These are phyloP conservation scores for Escovopsis sp. DNA, from an alignment of 2,329 filamentous ascomycete genomes.

Conservation along the genomic window DNA sequence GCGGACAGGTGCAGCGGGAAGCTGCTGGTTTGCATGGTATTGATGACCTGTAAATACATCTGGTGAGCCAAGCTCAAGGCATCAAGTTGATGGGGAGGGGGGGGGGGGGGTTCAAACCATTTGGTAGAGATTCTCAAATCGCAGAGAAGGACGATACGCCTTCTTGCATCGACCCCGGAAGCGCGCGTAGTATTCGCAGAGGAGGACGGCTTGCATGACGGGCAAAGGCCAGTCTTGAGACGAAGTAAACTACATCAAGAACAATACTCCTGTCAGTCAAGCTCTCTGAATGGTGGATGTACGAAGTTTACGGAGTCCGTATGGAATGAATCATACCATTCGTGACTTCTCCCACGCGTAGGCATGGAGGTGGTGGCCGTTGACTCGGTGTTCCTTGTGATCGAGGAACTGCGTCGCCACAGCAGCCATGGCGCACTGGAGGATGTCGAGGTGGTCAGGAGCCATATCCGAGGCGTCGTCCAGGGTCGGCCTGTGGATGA, in stretches of 20 bases:
- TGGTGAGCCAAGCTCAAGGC: no score
- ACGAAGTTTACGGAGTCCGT: no score
- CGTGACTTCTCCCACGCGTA: conserved; percentile 34
- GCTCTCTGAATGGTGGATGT: no score
- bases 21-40: conserved; percentile 12
- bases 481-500: conserved; percentile 33
- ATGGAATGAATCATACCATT: no score
- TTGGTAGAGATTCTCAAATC: conserved; percentile 35
- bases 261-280: conserved; percentile 1
- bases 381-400: conserved; percentile 32
- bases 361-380: conserved; percentile 34
- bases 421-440: conserved; percentile 42
- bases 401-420: conserved; percentile 35
- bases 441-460: conserved; percentile 24
- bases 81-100: conserved; percentile 7
- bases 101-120: conserved; percentile 35
- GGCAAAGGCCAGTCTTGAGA: conserved; percentile 28
- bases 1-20: conserved; percentile 10
- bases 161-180: conserved; percentile 36
- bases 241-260: conserved; percentile 4
- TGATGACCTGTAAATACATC: conserved; percentile 20
- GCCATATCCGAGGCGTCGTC: conserved; percentile 17
- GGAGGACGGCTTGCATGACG: conserved; percentile 36
- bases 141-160: conserved; percentile 29
- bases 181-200: conserved; percentile 39